Conservation (phyloP, 371 early-diverging fungal species). For the Mortierella sp. region DNA sequence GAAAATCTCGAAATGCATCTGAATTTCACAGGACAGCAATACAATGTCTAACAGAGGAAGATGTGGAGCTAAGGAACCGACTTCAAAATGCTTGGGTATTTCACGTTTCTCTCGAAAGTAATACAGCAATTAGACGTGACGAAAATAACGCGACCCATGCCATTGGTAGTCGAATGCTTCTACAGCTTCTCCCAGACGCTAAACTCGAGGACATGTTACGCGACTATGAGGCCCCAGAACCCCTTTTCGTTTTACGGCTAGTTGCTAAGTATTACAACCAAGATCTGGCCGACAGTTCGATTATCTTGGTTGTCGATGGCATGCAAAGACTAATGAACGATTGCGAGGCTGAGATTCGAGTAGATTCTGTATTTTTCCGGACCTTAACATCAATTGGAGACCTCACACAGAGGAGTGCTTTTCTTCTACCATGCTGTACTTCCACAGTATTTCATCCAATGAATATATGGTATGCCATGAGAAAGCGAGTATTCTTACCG, state of each 20-base stretch:
- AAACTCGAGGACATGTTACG: neutral
- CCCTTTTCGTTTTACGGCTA: neutral
- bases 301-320: neutral
- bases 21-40: neutral
- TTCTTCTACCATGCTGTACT: neutral
- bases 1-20: neutral
- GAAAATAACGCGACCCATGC: neutral
- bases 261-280: neutral
- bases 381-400: slow-evolving; percentile 18
- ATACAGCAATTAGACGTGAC: neutral
- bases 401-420: slow-evolving; percentile 14
- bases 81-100: neutral
- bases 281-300: neutral
- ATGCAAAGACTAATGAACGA: neutral
- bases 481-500: neutral
- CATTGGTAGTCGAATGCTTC: neutral
- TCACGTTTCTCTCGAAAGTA: neutral
- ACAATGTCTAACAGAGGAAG: neutral
- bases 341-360: neutral
- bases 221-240: neutral
- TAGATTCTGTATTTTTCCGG: slow-evolving; percentile 2
- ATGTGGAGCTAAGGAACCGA: neutral
- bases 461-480: slow-evolving; percentile 8
- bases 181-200: neutral
- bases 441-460: slow-evolving; percentile 4